These are phyloP conservation scores for Flaveria sonorensis DNA, from an alignment of 129 eudicot species.

Conservation along the genomic window DNA sequence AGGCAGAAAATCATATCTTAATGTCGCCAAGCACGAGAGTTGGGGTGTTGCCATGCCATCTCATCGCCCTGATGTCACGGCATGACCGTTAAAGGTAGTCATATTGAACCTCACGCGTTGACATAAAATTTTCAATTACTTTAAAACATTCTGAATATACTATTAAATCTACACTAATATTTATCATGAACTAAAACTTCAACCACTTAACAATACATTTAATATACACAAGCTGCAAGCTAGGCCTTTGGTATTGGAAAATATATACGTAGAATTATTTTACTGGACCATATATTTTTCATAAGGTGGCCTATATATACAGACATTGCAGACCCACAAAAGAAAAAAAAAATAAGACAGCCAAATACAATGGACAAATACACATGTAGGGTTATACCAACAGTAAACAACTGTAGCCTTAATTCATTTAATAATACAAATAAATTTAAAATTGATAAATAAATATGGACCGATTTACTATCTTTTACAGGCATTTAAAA, in stretches of 20 bases:
- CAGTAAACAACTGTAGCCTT: constrained; percentile 41
- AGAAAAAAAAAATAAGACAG: constrained; percentile 24
- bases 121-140: too few species aligned
- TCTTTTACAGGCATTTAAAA: constrained; percentile 32
- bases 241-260: not conserved
- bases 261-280: not conserved
- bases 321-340: constrained; percentile 34
- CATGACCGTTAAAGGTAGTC: too few species aligned
- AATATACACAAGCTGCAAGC: too few species aligned
- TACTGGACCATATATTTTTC: not conserved
- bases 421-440: constrained; percentile 24
- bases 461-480: constrained; percentile 16
- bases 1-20: too few species aligned
- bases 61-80: too few species aligned
- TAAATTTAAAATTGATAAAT: not conserved
- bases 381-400: constrained; percentile 31
- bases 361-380: constrained; percentile 39
- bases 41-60: too few species aligned
- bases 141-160: too few species aligned
- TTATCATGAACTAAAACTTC: too few species aligned
- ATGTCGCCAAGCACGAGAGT: too few species aligned
- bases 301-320: not conserved
- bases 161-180: too few species aligned
- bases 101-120: too few species aligned
- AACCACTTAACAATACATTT: too few species aligned